Base-by-base conservation (phyloP, 78 protist species). In the Dictyostelium brefeldianum region DNA sequence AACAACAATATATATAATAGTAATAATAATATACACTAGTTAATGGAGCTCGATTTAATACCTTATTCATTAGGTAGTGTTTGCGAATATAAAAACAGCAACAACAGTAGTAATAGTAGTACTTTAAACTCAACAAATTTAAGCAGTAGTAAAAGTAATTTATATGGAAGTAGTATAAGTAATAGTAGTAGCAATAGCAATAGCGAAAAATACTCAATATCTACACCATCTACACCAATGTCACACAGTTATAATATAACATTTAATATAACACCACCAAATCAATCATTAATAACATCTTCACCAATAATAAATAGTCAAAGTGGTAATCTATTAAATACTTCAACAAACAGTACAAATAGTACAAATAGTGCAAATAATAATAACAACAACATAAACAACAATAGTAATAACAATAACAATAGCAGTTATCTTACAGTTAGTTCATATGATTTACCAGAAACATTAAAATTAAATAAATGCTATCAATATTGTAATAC, bases 1-100 rank as follows among this genome's bases (percentile, higher is more conserved):
- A n/a, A n/a, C 43, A 36, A 36, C 2, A 36, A 36, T 36, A 36
- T n/a, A n/a, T n/a, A n/a, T n/a, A 56, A 18, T 59, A 59, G 2
- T 59, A 59, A 59, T 59, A 59, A 8, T 59, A 59, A 59, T 18
- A 70, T 18, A 12, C 12, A 67, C 2, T 15, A 36, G 18, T 71
- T 71, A 41, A 71, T 71, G 89, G 89, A 81, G 54, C 78, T 81
- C 50, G 89, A 81, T 51, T 69, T 81, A 80, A 81, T 81, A 65
- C 89, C 89, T 1, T 47, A 47, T 17, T 27, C 83, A 12, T 17
- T 78, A 18, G 11, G 70, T 78, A 53, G 83, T 53, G 64, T 53
- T 18, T 78, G 64, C 41, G 83, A 81, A 53, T 51, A 69, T 12
- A 46, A 69, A 41, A 67, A 14, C 56, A 51, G 47, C 46, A 65